Base-by-base conservation (phyloP, 345 rosid species). In the Hypericum perforatum region DNA sequence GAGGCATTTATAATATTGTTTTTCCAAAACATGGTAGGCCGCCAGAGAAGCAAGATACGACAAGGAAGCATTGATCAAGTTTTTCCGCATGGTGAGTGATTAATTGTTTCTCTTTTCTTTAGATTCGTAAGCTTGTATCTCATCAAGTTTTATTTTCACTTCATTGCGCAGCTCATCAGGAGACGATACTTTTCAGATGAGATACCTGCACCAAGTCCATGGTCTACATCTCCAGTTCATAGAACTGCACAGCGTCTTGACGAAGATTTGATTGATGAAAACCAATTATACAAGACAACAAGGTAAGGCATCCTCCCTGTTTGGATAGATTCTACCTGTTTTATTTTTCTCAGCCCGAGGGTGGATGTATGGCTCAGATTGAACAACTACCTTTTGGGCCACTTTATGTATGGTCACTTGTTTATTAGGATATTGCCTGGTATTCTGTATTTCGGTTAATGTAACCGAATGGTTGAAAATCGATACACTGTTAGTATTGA, bases 41-140 rank as follows among this genome's bases (percentile, higher is more conserved):
- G 95, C 95, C 37, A 94, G 77, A 74, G 97, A 84, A 71, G 88
- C 92, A 62, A 86, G 97, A 74, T 84, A 73, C 37, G 99, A 94
- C 78, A 86, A 94, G 74, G 99, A 94, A 78, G 95, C 88, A 50
- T 50, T 94, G 48, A 70, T 68, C 64, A 94, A 78, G 49, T 94
- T 89, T 73, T 86, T 94, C 50, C 95, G 75, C 9, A 73, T 56
- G 83, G 99, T 90, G 37, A 39, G 92, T 78, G 32, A 13, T 44
- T 46, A 10, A 44, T 58, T 55, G 12, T 54, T 7, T 13, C 41
- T 11, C 12, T 16, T 45, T 41, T 12, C 36, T 42, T n/a, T 12
- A 15, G 0, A 3, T 41, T 61, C 15, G 39, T 42, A 45, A 15
- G 22, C 42, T 42, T 47, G 45, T 60, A 15, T 22, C 32, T 22